Percentiles rank a stretch among this genome's conserved stretches.
phyloP scores from a whole-genome alignment of 352 stramenopile species.

The Aphanomyces invadans region DNA sequence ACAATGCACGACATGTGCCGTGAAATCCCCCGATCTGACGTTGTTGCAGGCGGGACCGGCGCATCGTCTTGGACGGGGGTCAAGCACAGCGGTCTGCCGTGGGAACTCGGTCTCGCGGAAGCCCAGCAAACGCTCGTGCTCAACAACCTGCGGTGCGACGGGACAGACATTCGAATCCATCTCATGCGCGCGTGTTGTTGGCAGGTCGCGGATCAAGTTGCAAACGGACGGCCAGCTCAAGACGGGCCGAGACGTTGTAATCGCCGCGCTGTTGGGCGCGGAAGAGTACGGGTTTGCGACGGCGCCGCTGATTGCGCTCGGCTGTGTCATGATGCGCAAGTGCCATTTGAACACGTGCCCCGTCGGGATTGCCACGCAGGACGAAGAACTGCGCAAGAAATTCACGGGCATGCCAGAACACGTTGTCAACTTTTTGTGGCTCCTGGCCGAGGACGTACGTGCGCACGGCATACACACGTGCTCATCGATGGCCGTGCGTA shows the following conservation, averaged over 20 bases:
- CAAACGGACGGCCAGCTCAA: conserved; percentile 96
- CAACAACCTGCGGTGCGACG: conserved; percentile 88
- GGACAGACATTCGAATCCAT: no score
- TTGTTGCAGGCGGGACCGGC: conserved; percentile 89
- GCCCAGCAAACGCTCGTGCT: conserved; percentile 95
- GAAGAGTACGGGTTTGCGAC: conserved; percentile 96
- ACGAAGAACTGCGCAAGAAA: conserved; percentile 92
- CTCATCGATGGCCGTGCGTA: background rate
- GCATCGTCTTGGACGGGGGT: conserved; percentile 93
- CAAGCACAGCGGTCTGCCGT: conserved; percentile 91
- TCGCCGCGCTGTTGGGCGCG: conserved; percentile 91
- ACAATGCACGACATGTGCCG: background rate
- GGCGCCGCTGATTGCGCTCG: conserved; percentile 90
- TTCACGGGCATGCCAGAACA: conserved; percentile 94
- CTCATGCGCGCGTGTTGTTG: background rate
- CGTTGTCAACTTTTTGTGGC: conserved; percentile 96
- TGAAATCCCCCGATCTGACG: no score
- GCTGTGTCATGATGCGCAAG: conserved; percentile 98
- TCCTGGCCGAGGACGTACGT: conserved; percentile 92
- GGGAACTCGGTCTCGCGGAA: conserved; percentile 94
- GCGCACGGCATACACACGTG: conserved; percentile 25
- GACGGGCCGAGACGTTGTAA: conserved; percentile 88
- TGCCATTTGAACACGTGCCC: conserved; percentile 97
- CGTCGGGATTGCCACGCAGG: conserved; percentile 97
- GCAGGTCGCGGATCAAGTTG: conserved; percentile 75